Evolutionary conservation across 1,284 basidiomycete genomes (phyloP).

Genomic region (Chalciporus sp.): DNA sequence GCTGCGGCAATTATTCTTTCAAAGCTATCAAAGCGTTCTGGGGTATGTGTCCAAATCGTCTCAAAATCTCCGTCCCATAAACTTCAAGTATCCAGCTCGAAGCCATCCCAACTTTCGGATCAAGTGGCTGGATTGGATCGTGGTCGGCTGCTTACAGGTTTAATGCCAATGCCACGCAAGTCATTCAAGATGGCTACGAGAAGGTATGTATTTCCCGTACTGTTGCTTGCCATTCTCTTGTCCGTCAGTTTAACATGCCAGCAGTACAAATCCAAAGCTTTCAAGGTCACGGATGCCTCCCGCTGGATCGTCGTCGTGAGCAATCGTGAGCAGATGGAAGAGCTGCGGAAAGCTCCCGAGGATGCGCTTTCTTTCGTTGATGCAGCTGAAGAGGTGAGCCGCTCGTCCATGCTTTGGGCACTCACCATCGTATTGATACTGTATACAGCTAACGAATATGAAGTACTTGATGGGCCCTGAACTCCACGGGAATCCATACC

Average conservation of each 20-base stretch:
- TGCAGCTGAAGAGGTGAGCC: not conserved
- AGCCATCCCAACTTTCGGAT: slow-evolving; percentile 26
- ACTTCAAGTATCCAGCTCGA: slow-evolving; percentile 25
- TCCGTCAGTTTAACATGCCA: too few relatives aligned
- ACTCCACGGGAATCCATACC: slow-evolving; percentile 37
- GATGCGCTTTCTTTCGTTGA: slow-evolving; percentile 17
- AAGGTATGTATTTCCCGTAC: not conserved
- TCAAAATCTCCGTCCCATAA: too few relatives aligned
- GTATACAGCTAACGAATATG: too few relatives aligned
- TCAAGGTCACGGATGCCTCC: slow-evolving; percentile 43
- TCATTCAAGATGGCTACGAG: not conserved
- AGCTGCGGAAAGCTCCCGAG: slow-evolving; percentile 43
- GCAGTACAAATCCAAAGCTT: slow-evolving; percentile 40
- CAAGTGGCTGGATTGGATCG: slow-evolving; percentile 17
- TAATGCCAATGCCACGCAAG: not conserved
- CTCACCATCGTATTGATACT: too few relatives aligned
- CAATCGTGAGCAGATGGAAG: slow-evolving; percentile 40
- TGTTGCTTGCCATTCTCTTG: too few relatives aligned
- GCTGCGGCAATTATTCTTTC: too few relatives aligned
- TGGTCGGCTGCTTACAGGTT: slow-evolving; percentile 14
- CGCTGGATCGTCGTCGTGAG: slow-evolving; percentile 46
- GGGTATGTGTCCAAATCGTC: too few relatives aligned
- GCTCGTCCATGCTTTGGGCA: too few relatives aligned
- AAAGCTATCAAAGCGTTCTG: too few relatives aligned
- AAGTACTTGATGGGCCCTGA: too few relatives aligned